Evolutionary conservation across 306 rosid species (phyloP).

Genomic region (Canavalia gladiata): DNA sequence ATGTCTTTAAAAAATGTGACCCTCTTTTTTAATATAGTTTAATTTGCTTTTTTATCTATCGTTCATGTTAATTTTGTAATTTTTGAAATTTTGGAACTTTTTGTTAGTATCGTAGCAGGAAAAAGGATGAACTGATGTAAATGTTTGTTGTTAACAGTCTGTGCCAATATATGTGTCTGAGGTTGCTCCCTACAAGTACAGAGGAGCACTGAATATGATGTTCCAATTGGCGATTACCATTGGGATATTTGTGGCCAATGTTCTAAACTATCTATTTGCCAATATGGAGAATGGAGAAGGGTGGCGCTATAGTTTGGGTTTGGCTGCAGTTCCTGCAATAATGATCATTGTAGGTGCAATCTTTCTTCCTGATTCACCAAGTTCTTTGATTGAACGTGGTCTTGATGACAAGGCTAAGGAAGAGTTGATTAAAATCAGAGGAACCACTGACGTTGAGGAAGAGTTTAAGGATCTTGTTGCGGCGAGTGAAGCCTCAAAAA

Average conservation of each 20-base stretch:
- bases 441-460: neutral
- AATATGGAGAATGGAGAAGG: neutral
- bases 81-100: too few species aligned
- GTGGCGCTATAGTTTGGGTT: conserved; percentile 12
- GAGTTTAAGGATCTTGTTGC: neutral
- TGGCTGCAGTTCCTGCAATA: neutral
- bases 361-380: neutral
- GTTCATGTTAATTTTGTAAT: neutral
- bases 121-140: too few species aligned
- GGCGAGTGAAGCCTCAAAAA: neutral
- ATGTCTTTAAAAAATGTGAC: too few species aligned
- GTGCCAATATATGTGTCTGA: conserved; percentile 5
- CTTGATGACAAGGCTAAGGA: neutral
- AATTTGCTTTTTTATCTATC: too few species aligned
- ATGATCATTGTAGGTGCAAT: neutral
- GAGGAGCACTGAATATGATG: conserved; percentile 19
- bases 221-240: neutral
- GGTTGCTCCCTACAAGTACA: conserved; percentile 9
- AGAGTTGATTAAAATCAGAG: neutral
- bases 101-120: too few species aligned
- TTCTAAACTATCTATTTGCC: neutral
- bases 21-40: too few species aligned
- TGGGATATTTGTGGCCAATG: neutral
- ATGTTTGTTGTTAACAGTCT: neutral
- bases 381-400: neutral